phyloP scores from a whole-genome alignment of 1,284 basidiomycete species.

The Phellopilus nigrolimitatus region DNA sequence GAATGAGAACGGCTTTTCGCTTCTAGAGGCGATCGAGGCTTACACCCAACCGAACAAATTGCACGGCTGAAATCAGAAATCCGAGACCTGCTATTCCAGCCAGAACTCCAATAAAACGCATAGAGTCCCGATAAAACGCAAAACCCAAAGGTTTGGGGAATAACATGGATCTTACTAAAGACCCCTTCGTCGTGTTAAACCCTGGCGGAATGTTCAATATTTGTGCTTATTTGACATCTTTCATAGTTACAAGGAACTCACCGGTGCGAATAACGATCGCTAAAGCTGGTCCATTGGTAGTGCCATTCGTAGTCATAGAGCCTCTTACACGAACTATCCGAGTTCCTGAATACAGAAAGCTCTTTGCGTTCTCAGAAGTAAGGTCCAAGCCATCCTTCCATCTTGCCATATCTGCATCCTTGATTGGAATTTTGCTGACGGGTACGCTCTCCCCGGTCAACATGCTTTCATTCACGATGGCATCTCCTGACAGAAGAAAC shows the following conservation, averaged over 20 bases:
- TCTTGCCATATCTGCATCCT: constrained; percentile 62
- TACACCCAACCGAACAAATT: constrained; percentile 90
- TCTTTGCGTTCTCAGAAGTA: constrained; percentile 69
- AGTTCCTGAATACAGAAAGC: constrained; percentile 91
- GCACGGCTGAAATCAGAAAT: constrained; percentile 84
- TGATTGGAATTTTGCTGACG: constrained; percentile 80
- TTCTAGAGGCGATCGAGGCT: constrained; percentile 26
- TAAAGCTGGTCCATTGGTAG: constrained; percentile 62
- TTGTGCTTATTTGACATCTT: constrained; percentile 10
- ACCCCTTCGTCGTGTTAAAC: constrained; percentile 98
- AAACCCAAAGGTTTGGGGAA: constrained; percentile 98
- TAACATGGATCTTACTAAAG: constrained; percentile 94
- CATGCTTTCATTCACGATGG: constrained; percentile 99
- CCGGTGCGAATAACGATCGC: constrained; percentile 92
- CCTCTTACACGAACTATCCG: constrained; percentile 89
- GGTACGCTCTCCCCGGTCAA: constrained; percentile 95
- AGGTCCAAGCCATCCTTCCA: constrained; percentile 72
- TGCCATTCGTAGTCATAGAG: constrained; percentile 48
- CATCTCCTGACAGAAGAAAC: constrained; percentile 90
- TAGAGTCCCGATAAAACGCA: constrained; percentile 97
- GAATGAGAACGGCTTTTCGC: not conserved
- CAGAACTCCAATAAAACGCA: constrained; percentile 93
- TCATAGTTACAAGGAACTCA: constrained; percentile 30
- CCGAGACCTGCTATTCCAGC: constrained; percentile 85
- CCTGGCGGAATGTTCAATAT: constrained; percentile 39